Base-by-base conservation (phyloP, 2,329 filamentous ascomycete genomes). In the Mycosphaerella sp. region DNA sequence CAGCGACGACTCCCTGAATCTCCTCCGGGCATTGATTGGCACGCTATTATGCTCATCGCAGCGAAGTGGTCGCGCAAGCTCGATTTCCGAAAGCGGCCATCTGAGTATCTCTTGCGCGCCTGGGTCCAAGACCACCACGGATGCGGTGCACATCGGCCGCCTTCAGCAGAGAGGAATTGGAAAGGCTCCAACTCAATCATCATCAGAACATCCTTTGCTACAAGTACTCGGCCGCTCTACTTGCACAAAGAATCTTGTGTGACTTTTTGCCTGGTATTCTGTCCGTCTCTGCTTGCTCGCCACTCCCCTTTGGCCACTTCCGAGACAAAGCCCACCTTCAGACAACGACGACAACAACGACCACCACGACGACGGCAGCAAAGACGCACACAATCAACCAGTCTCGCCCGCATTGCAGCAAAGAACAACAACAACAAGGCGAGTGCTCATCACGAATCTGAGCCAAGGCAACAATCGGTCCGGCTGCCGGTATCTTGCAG, bases 221-320 rank as follows among this genome's bases (percentile, higher is more conserved):
- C 62, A 65, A 65, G 62, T 64, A 66, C 54, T 52, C 59, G 46
- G 55, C 35, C 54, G 49, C 51, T 55, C 56, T 57, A 41, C 59
- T 61, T 51, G 50, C 62, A 66, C 64, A 66, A 66, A 66, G 64
- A 54, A 64, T 60, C 62, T 60, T 60, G 63, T 64, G 58, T 59
- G 58, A 64, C 59, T 58, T 54, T 55, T 60, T 54, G 55, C 58
- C 51, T 43, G 53, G 55, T 55, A 53, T 58, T 56, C 60, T 60
- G 61, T 59, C 59, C 60, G 57, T 59, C 56, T 62, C 58, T 57
- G 57, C 62, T 60, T 63, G 56, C 57, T 53, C 44, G 41, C 53
- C 55, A 28, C 49, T 41, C 55, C 52, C 54, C 55, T 60, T 63
- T 62, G 52, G 54, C 39, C 52, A 54, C 51, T 37, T 32, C 57